Evolutionary conservation across 2,329 filamentous ascomycete genomes (phyloP), one percentile per base, ranked within the genome.

Genomic region (Pyricularia pennisetigena): DNA sequence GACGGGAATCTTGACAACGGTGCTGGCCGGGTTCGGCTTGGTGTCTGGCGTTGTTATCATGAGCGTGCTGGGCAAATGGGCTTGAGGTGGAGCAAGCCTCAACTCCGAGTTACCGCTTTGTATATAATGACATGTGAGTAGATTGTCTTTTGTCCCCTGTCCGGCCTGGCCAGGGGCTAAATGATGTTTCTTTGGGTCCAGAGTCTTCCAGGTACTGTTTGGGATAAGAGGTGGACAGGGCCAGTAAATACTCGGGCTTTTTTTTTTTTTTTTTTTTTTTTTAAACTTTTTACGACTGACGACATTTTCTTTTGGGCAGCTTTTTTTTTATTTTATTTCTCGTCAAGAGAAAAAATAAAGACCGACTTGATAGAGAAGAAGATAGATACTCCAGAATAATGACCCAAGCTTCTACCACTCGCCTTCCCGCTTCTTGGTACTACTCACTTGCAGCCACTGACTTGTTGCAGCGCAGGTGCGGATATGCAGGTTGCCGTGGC

Each of bases 21-120:
- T 75, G 0, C 75, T 84, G 9, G 88, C 83, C 0, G 77, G 85
- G 41, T 57, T 82, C 4, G 83, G 84, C 4, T 77, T 93, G 64
- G 71, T 91, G 2, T 76, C 81, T 0, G 90, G 90, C 1, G 80
- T 93, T 80, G 80, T 84, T 0, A 71, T 91, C 59, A 93, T 93
- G 90, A 88, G 88, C 68, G 75, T 93, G 26, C 78, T 93, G 28
- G 90, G 90, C 0, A 92, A 92, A 75, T 93, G 90, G 90, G 90
- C 90, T 64, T 75, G 57, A 61, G 23, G 23, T 26, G n/a, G 24
- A 24, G n/a, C 3, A 24, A 61, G 23, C n/a, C 57, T 61, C 24
- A n/a, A 23, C 57, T 49, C 54, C 54, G 20, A n/a, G 24, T 61
- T 10, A 2, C n/a, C 3, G 23, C n/a, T 12, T 23, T 14, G 57